Conservation (phyloP, 1,284 basidiomycete species). For the Afroboletus lepidellus region DNA sequence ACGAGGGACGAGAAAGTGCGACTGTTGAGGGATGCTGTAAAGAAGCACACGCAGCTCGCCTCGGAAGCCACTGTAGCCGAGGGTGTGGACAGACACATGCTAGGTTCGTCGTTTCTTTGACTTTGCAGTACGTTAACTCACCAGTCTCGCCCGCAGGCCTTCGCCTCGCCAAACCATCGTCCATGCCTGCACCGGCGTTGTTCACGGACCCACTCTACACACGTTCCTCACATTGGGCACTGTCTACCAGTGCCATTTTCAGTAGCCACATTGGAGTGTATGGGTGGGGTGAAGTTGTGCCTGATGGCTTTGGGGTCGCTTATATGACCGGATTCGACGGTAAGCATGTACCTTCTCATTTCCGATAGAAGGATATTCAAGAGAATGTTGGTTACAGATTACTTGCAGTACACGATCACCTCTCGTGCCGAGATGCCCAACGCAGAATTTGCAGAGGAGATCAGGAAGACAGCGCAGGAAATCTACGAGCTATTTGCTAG, state of each 20-base stretch:
- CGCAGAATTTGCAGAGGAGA: constrained; percentile 61
- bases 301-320: constrained; percentile 76
- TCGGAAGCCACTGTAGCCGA: constrained; percentile 68
- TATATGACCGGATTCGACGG: constrained; percentile 77
- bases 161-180: constrained; percentile 59
- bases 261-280: constrained; percentile 79
- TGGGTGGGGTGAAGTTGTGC: constrained; percentile 87
- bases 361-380: background rate
- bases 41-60: constrained; percentile 71
- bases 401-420: constrained; percentile 79
- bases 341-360: constrained; percentile 24
- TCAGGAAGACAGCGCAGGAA: constrained; percentile 65
- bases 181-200: constrained; percentile 62
- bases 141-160: constrained; percentile 48
- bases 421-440: constrained; percentile 78
- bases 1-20: constrained; percentile 47
- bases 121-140: background rate
- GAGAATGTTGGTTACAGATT: constrained; percentile 43
- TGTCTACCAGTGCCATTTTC: constrained; percentile 87
- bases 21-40: constrained; percentile 65
- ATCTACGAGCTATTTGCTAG: constrained; percentile 50
- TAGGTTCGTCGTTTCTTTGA: constrained; percentile 49
- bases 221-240: constrained; percentile 66
- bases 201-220: constrained; percentile 72
- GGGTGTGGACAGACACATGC: constrained; percentile 82